phyloP scores from a whole-genome alignment of 257 asterid genomes.

The Jacaranda copaia region DNA sequence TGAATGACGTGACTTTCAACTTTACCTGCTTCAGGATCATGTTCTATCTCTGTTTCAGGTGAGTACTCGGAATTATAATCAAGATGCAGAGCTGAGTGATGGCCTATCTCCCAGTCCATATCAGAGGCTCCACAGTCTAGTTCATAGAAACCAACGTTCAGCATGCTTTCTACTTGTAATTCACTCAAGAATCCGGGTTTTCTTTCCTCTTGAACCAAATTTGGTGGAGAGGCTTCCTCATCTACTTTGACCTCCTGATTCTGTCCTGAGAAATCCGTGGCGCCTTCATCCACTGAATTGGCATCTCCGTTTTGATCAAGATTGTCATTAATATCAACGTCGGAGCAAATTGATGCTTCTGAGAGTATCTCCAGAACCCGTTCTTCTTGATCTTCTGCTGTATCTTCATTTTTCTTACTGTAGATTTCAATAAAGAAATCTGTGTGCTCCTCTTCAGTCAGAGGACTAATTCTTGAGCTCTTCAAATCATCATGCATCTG shows the following conservation, averaged over 20 bases:
- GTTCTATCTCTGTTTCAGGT: conserved; percentile 21
- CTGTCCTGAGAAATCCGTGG: conserved; percentile 9
- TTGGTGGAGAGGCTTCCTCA: no score
- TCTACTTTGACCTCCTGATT: neutral
- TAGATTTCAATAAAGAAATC: conserved; percentile 68
- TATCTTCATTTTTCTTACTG: conserved; percentile 41
- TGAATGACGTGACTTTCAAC: neutral
- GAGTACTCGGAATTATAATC: conserved; percentile 43
- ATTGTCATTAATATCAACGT: conserved; percentile 26
- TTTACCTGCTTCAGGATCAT: conserved; percentile 36
- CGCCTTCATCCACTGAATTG: conserved; percentile 13
- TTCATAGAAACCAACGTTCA: conserved; percentile 33
- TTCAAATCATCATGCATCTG: conserved; percentile 22
- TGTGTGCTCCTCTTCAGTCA: conserved; percentile 36
- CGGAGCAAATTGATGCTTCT: conserved; percentile 4
- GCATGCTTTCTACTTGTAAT: neutral
- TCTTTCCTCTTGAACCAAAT: no score
- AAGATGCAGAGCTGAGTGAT: conserved; percentile 39
- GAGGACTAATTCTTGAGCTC: conserved; percentile 19
- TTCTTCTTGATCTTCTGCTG: conserved; percentile 14
- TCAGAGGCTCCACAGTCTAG: conserved; percentile 52
- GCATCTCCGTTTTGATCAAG: conserved; percentile 25
- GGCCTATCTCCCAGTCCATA: conserved; percentile 62
- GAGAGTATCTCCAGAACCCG: neutral
- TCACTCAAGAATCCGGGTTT: no score